Percentiles rank a stretch among this genome's conserved stretches.
phyloP scores from a whole-genome alignment of 176 grass and related monocot genomes.

The Eleusine indica region DNA sequence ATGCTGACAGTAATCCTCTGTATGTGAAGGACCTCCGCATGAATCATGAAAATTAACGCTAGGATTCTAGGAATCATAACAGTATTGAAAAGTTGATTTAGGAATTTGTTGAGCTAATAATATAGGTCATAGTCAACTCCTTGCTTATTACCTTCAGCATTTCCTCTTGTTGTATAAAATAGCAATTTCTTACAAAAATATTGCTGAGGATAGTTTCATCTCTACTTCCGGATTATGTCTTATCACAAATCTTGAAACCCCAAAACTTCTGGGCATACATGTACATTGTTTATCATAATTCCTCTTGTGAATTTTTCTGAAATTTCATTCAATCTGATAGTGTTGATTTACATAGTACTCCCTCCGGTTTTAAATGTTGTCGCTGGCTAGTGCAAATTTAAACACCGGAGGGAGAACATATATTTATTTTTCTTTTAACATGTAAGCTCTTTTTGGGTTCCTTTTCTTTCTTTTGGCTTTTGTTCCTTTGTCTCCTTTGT shows the following conservation, averaged over 20 bases:
- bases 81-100: background rate
- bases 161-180: background rate
- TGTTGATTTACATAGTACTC: background rate
- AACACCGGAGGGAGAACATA: too few species aligned
- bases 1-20: background rate
- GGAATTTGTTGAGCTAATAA: background rate
- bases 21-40: background rate
- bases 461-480: too few species aligned
- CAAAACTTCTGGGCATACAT: background rate
- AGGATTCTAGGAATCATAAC: background rate
- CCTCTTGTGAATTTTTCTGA: conserved; percentile 3
- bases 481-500: too few species aligned
- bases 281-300: background rate
- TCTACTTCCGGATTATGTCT: background rate
- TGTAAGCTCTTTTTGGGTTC: too few species aligned
- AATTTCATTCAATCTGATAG: background rate
- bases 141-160: too few species aligned
- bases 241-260: background rate
- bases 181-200: background rate
- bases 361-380: too few species aligned
- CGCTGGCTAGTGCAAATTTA: too few species aligned
- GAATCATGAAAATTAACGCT: background rate
- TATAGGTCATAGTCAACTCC: background rate
- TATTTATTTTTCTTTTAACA: too few species aligned
- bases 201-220: background rate